Percentiles rank a stretch among this genome's conserved stretches.
phyloP scores from a whole-genome alignment of 2,329 filamentous ascomycete genomes.

The Aspergillus sp. region DNA sequence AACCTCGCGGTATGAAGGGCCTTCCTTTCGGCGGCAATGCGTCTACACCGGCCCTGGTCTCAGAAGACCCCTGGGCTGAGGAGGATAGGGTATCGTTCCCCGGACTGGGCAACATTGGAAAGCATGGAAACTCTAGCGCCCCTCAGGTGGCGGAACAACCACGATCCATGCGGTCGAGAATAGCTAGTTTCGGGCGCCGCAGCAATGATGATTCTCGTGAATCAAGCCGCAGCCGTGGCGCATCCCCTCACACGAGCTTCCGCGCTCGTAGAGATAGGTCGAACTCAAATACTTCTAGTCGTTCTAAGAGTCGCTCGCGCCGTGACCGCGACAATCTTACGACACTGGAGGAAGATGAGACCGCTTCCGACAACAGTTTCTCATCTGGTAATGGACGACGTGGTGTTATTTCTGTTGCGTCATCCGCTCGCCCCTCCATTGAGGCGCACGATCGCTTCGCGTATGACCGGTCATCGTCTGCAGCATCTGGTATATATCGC shows the following conservation, averaged over 20 bases:
- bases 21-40: constrained; percentile 40
- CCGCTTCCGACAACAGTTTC: constrained; percentile 29
- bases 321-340: constrained; percentile 57
- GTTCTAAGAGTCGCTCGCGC: constrained; percentile 55
- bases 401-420: constrained; percentile 28
- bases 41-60: constrained; percentile 36
- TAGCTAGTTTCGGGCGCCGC: constrained; percentile 26
- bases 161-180: constrained; percentile 27
- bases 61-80: constrained; percentile 40
- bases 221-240: constrained; percentile 35
- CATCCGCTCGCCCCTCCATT: constrained; percentile 38
- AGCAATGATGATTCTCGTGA: constrained; percentile 38
- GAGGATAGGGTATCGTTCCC: constrained; percentile 31
- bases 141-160: constrained; percentile 35
- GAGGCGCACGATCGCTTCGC: constrained; percentile 29
- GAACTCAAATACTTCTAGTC: constrained; percentile 53
- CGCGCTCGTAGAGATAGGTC: constrained; percentile 52
- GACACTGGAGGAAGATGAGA: constrained; percentile 49
- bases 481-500: constrained; percentile 39
- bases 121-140: constrained; percentile 39
- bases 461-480: constrained; percentile 39
- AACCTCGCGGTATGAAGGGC: constrained; percentile 42
- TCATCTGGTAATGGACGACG: constrained; percentile 26
- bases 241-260: constrained; percentile 40
- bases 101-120: constrained; percentile 25